These are phyloP conservation scores for Fusarium sp. DNA, from an alignment of 2,329 filamentous ascomycete genomes.

Conservation along the genomic window DNA sequence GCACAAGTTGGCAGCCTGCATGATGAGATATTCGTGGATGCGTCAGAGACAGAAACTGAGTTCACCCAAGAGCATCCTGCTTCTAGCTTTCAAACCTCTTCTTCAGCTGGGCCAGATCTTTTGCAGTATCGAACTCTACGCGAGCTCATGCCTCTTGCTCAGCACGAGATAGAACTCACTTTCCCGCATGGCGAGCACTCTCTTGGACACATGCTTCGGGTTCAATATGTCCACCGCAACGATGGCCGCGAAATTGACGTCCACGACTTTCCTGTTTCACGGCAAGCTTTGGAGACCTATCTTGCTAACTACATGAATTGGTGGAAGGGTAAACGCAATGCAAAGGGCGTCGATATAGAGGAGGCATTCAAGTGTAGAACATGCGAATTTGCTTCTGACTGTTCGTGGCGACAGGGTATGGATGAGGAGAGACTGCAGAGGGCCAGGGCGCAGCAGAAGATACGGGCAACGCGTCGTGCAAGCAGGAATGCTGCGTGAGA, in stretches of 20 bases:
- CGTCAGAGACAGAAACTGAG: conserved; percentile 48
- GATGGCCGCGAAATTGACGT: conserved; percentile 66
- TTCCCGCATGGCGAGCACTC: conserved; percentile 62
- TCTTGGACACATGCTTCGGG: conserved; percentile 62
- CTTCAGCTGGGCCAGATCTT: conserved; percentile 47
- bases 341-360: conserved; percentile 81
- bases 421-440: conserved; percentile 64
- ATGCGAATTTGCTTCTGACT: conserved; percentile 85
- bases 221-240: conserved; percentile 64
- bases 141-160: conserved; percentile 59
- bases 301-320: conserved; percentile 78
- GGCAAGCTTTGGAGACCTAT: conserved; percentile 71
- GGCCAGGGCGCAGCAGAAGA: conserved; percentile 36
- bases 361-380: conserved; percentile 89
- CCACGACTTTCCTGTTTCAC: conserved; percentile 74
- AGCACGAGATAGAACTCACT: conserved; percentile 60
- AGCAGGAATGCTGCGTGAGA: conserved; percentile 4
- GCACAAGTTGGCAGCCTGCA: conserved; percentile 77
- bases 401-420: conserved; percentile 79
- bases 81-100: conserved; percentile 33
- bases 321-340: conserved; percentile 83
- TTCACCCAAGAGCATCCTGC: conserved; percentile 13
- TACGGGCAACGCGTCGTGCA: conserved; percentile 33
- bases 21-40: conserved; percentile 70
- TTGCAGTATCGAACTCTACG: conserved; percentile 62